Evolutionary conservation across 179 eudicot genomes (phyloP).

Genomic region (Amaranthus tricolor): DNA sequence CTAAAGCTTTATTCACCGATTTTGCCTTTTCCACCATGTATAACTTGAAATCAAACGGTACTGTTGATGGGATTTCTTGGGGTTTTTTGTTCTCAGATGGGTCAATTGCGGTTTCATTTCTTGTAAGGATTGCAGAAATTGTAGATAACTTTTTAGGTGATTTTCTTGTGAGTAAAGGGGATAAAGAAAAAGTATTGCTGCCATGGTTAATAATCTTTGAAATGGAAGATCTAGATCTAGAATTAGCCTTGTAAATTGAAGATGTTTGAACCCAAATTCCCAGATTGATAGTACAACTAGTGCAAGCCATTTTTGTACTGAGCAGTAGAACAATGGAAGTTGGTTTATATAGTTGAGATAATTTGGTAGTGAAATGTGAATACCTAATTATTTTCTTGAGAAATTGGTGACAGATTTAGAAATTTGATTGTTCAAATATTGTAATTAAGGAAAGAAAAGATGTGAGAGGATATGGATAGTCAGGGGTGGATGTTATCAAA

Average conservation of each 20-base stretch:
- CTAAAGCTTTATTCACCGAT: constrained; percentile 49
- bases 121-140: constrained; percentile 41
- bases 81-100: constrained; percentile 21
- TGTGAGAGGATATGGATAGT: too few relatives aligned
- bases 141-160: constrained; percentile 9
- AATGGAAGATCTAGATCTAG: constrained; percentile 30
- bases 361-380: too few relatives aligned
- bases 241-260: constrained; percentile 13
- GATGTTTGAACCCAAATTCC: constrained; percentile 14
- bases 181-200: background rate
- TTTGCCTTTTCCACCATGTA: constrained; percentile 50
- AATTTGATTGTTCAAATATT: too few relatives aligned
- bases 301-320: constrained; percentile 22
- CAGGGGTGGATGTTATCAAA: too few relatives aligned
- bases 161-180: constrained; percentile 11
- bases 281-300: constrained; percentile 34
- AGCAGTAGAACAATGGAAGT: too few relatives aligned
- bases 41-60: constrained; percentile 42
- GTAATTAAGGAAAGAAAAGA: too few relatives aligned
- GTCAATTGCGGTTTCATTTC: constrained; percentile 29
- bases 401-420: too few relatives aligned
- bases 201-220: constrained; percentile 18
- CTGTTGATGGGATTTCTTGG: background rate
- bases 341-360: too few relatives aligned
- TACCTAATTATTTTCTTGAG: too few relatives aligned